Base-by-base conservation (phyloP, 1,284 basidiomycete genomes). In the Sphaerobolus stellatus region DNA sequence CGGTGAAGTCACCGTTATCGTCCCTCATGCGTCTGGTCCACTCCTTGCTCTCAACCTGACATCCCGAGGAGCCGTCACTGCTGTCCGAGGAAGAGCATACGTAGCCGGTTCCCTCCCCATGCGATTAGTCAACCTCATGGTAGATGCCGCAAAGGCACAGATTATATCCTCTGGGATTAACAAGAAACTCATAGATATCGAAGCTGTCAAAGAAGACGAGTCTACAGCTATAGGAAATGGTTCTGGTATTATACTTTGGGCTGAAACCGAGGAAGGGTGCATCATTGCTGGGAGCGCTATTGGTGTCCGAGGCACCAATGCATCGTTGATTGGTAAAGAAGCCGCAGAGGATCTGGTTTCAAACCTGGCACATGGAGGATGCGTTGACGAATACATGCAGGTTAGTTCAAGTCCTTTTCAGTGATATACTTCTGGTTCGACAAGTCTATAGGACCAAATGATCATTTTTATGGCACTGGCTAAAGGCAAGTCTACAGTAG, bases 381-480 rank as follows among this genome's bases (percentile, higher is more conserved):
- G 84, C 58, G 82, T 89, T 2, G 88, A 90, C 57, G 86, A 87
- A 57, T 72, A 77, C 61, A 57, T 81, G 62, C 80, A 77, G 73
- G 81, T 80, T 48, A 38, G 69, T 43, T 27, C 22, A 24, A 52
- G 16, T 20, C 46, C 31, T 22, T 41, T 44, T 27, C 18, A 41
- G 44, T 51, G 33, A 54, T 25, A 13, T 30, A 24, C 5, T 36
- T 14, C 41, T 8, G 48, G 30, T 48, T 22, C 47, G 18, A 18
- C 18, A 22, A 36, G 72, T 68, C 73, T 74, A 20, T 72, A 88
- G 73, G 88, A 90, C 65, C 88, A 90, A 63, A 82, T 89, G 33
- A 81, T 90, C 52, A 78, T 90, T 36, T 84, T 88, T 62, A 79
- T 89, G 68, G 85, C 85, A 9, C 73, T 90, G 13, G 85, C 87